Conservation (phyloP, 345 rosid species). For the Populus deltoides region DNA sequence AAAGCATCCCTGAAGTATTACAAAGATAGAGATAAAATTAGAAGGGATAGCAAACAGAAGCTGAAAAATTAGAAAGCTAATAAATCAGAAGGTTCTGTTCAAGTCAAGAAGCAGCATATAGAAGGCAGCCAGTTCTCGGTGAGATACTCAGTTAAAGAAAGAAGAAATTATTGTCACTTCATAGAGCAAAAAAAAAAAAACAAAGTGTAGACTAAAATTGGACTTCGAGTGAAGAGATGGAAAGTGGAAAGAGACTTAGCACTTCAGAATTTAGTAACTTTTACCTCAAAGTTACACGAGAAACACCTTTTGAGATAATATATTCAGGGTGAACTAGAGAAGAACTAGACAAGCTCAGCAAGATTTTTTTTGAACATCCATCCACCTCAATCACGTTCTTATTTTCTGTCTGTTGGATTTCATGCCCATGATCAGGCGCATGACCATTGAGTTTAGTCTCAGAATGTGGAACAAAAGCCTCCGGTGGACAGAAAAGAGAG, state of each 20-base stretch:
- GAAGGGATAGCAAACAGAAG: conserved; percentile 3
- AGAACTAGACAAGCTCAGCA: conserved; percentile 36
- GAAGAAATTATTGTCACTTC: neutral
- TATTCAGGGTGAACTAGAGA: conserved; percentile 41
- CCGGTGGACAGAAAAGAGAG: conserved; percentile 70
- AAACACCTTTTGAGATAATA: conserved; percentile 27
- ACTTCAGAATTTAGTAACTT: neutral
- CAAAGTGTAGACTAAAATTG: neutral
- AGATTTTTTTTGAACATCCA: conserved; percentile 31
- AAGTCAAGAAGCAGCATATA: neutral
- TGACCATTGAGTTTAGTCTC: conserved; percentile 57
- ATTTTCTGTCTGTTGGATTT: conserved; percentile 38
- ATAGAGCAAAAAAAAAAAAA: neutral
- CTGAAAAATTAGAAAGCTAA: neutral
- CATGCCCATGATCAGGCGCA: conserved; percentile 39
- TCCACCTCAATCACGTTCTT: conserved; percentile 32
- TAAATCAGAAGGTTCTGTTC: neutral
- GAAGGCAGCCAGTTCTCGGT: neutral
- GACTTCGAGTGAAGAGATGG: neutral
- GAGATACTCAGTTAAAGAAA: neutral
- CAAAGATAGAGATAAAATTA: conserved; percentile 10
- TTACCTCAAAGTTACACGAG: conserved; percentile 64
- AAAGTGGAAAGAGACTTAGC: neutral
- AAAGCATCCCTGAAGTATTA: conserved; percentile 63
- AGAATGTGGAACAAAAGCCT: conserved; percentile 49